Evolutionary conservation across 1,284 basidiomycete genomes (phyloP).

Genomic region (Tylopilus sp.): DNA sequence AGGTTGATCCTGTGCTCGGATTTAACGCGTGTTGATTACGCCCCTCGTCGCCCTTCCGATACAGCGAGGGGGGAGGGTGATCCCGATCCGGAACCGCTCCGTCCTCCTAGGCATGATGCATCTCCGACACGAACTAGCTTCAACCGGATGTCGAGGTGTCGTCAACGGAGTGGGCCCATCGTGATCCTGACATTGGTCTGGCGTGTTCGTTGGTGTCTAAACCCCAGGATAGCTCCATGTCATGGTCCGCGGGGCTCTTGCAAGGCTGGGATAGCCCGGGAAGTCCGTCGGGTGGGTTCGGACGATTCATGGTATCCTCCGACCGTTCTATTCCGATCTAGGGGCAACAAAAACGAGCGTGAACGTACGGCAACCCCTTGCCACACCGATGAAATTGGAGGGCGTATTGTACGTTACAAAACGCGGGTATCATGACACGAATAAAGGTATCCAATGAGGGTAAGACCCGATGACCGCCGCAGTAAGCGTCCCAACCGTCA

Average conservation of each 20-base stretch:
- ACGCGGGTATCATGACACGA: slow-evolving; percentile 16
- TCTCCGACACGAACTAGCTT: background rate
- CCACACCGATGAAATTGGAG: slow-evolving; percentile 13
- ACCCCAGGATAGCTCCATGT: background rate
- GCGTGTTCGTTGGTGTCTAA: background rate
- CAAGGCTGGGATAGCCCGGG: background rate
- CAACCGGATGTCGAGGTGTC: background rate
- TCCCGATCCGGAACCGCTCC: background rate
- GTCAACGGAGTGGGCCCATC: background rate
- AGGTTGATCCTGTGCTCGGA: background rate
- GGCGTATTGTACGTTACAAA: slow-evolving; percentile 11
- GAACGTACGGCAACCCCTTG: slow-evolving; percentile 20
- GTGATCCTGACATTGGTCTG: background rate
- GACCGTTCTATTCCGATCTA: background rate
- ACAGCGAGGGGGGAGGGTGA: no score
- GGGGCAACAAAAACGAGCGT: background rate
- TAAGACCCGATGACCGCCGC: background rate
- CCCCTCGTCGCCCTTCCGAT: background rate
- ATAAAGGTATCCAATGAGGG: slow-evolving; percentile 14
- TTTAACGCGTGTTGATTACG: background rate
- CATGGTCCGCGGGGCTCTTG: background rate
- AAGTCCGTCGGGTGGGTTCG: background rate
- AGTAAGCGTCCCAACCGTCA: slow-evolving; percentile 8
- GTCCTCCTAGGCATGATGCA: background rate
- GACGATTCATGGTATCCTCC: background rate